phyloP scores from a whole-genome alignment of 2,329 filamentous ascomycete genomes.

The Colletotrichum gigasporum region DNA sequence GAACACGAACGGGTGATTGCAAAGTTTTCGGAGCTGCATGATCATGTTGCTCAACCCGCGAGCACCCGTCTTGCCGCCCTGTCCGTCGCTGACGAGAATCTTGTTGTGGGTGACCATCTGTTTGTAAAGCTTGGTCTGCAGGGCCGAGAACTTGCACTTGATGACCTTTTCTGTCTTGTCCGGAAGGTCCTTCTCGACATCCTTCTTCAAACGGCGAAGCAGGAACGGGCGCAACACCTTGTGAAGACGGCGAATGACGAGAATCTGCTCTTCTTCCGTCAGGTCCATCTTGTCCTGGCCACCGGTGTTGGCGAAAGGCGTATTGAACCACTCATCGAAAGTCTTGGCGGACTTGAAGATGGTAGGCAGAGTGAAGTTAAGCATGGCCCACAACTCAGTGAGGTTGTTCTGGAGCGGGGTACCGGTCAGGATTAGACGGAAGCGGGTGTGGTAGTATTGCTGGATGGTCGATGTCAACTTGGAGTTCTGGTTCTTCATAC shows the following conservation, averaged over 20 bases:
- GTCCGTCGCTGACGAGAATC: conserved; percentile 92
- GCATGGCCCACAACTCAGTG: conserved; percentile 94
- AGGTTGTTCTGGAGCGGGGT: conserved; percentile 98
- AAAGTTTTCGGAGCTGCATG: conserved; percentile 98
- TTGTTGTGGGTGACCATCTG: conserved; percentile 97
- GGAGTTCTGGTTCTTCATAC: conserved; percentile 98
- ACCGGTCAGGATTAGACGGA: conserved; percentile 95
- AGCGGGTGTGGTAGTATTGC: conserved; percentile 93
- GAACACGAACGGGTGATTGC: conserved; percentile 99
- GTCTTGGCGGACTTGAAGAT: conserved; percentile 99
- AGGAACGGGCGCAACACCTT: conserved; percentile 98
- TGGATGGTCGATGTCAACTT: conserved; percentile 96
- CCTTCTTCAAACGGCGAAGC: conserved; percentile 97
- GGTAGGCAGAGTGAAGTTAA: conserved; percentile 97
- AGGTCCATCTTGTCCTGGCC: conserved; percentile 99
- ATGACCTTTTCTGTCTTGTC: conserved; percentile 99
- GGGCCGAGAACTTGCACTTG: conserved; percentile 97
- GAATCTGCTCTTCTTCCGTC: conserved; percentile 98
- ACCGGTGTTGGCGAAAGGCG: conserved; percentile 97
- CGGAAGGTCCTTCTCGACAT: conserved; percentile 97
- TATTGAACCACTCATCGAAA: conserved; percentile 99
- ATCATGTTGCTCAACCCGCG: conserved; percentile 99
- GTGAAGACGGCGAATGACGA: conserved; percentile 97
- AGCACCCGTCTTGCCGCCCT: conserved; percentile 92
- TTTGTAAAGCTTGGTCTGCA: conserved; percentile 95